Conservation (phyloP, 2,329 filamentous ascomycete genomes). For the Colletotrichum sidae region DNA sequence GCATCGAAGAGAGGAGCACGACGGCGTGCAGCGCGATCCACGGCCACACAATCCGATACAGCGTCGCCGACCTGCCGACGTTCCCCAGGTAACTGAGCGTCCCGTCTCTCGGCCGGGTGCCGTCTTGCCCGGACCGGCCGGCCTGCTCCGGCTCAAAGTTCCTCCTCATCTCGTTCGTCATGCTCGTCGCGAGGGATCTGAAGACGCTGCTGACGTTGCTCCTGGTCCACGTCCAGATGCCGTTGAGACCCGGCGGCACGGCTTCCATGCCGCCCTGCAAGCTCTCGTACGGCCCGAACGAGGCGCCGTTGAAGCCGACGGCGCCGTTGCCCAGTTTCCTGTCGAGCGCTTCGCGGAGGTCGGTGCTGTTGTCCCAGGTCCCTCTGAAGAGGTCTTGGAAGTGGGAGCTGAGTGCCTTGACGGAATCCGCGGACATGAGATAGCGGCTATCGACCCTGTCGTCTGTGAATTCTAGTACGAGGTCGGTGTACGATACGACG, state of each 20-base stretch:
- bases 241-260: neutral
- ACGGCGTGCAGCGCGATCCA: conserved; percentile 25
- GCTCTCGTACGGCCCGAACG: neutral
- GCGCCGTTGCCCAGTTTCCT: neutral
- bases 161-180: conserved; percentile 27
- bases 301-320: conserved; percentile 11
- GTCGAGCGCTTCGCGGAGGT: neutral
- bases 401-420: conserved; percentile 14
- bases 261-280: neutral
- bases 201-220: neutral
- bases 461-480: neutral
- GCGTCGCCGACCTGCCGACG: neutral
- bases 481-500: neutral
- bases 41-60: conserved; percentile 25
- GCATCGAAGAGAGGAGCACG: neutral
- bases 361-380: neutral
- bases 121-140: neutral
- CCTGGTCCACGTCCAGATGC: neutral
- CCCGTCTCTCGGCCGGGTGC: neutral
- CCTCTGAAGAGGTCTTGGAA: conserved; percentile 11
- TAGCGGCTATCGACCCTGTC: neutral
- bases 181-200: neutral
- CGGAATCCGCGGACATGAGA: neutral
- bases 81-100: neutral
- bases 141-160: neutral